phyloP scores from a whole-genome alignment of 1,284 basidiomycete species.

The Irpex rosettiformis region DNA sequence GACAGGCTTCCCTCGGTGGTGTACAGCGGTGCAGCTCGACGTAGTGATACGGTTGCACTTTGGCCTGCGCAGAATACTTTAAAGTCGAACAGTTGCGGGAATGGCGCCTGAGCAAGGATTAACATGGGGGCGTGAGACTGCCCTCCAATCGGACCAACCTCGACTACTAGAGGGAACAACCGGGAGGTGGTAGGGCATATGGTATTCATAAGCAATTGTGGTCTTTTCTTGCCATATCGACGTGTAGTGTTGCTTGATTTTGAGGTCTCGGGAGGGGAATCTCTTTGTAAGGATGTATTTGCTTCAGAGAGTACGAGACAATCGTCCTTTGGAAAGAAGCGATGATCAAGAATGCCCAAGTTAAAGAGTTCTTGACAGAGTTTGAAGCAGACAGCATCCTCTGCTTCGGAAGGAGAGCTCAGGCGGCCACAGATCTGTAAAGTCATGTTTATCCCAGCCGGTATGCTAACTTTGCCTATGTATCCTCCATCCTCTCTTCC shows the following conservation, averaged over 20 bases:
- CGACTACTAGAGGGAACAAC: slow-evolving; percentile 43
- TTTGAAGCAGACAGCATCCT: slow-evolving; percentile 42
- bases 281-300: background rate
- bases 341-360: slow-evolving; percentile 47
- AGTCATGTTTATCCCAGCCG: background rate
- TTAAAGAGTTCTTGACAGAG: slow-evolving; percentile 51
- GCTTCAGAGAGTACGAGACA: slow-evolving; percentile 3
- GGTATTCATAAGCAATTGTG: slow-evolving; percentile 60
- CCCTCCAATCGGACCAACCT: slow-evolving; percentile 30
- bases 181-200: slow-evolving; percentile 23
- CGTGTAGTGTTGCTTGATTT: slow-evolving; percentile 19
- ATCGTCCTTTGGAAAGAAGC: slow-evolving; percentile 39
- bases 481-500: background rate
- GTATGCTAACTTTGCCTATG: slow-evolving; percentile 1
- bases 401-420: slow-evolving; percentile 47
- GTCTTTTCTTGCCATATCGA: slow-evolving; percentile 49
- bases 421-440: slow-evolving; percentile 35
- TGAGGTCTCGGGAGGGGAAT: slow-evolving; percentile 11
- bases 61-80: slow-evolving; percentile 54
- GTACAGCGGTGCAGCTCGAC: slow-evolving; percentile 44
- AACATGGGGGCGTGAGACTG: slow-evolving; percentile 52
- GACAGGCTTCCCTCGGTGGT: slow-evolving; percentile 43
- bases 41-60: slow-evolving; percentile 39
- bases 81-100: slow-evolving; percentile 54
- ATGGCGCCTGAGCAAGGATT: slow-evolving; percentile 60